Conservation (phyloP, 768 basidiomycete genomes). For the Artomyces pyxidatus region DNA sequence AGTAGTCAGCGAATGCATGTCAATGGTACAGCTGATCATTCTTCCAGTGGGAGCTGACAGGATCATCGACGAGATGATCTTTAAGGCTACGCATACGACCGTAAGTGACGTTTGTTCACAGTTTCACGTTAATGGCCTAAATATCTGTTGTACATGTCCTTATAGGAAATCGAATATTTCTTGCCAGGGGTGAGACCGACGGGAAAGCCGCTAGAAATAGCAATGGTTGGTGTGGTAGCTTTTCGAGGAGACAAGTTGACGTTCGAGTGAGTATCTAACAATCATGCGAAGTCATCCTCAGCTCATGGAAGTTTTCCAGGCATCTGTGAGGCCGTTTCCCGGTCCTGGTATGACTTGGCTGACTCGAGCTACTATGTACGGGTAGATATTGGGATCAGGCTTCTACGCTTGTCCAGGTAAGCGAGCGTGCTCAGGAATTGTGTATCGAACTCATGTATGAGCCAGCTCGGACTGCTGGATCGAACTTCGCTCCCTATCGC, state of each 20-base stretch:
- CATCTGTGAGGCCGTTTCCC: constrained; percentile 21
- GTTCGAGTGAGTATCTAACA: constrained; percentile 31
- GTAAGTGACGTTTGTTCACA: constrained; percentile 21
- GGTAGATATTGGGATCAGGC: constrained; percentile 43
- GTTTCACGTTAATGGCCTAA: not conserved
- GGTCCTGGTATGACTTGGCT: not conserved
- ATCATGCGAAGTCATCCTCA: not conserved
- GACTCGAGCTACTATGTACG: not conserved
- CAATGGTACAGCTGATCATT: not conserved
- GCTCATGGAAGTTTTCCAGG: constrained; percentile 12
- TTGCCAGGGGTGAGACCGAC: constrained; percentile 25
- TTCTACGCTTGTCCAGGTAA: constrained; percentile 33
- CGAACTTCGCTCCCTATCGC: constrained; percentile 27
- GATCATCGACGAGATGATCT: constrained; percentile 41
- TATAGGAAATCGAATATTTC: constrained; percentile 35
- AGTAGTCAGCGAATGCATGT: not conserved
- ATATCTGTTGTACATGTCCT: not conserved
- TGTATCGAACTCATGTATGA: not conserved
- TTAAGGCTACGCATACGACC: constrained; percentile 33
- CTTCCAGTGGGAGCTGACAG: constrained; percentile 32
- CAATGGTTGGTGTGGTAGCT: constrained; percentile 36
- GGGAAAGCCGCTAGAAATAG: constrained; percentile 31
- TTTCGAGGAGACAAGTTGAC: constrained; percentile 42
- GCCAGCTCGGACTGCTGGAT: constrained; percentile 29
- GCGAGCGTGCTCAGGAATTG: not conserved